Conservation (phyloP, 768 basidiomycete species). For the Rhodosporidiobolus sp. region DNA sequence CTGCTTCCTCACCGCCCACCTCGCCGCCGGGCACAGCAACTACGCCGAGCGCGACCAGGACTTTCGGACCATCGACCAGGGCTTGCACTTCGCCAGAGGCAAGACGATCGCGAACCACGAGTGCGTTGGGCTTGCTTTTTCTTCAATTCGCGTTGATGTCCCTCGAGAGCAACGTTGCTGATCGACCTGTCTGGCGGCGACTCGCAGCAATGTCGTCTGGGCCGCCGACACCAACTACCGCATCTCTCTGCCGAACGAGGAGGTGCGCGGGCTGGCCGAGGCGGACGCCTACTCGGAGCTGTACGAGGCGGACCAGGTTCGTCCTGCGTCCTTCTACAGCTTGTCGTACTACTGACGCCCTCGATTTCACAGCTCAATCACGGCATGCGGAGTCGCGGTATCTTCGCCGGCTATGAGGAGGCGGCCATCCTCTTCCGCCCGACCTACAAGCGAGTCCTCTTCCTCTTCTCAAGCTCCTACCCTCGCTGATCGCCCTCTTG, state of each 20-base stretch:
- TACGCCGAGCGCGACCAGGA: conserved; percentile 82
- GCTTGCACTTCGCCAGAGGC: conserved; percentile 82
- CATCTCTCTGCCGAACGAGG: conserved; percentile 77
- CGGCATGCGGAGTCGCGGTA: conserved; percentile 67
- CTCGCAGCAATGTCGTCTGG: conserved; percentile 82
- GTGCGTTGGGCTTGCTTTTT: conserved; percentile 56
- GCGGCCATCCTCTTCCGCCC: conserved; percentile 87
- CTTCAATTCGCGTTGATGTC: background rate
- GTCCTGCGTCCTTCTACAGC: conserved; percentile 34
- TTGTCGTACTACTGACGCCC: background rate
- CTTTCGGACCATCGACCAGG: conserved; percentile 78
- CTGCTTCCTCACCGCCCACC: conserved; percentile 92
- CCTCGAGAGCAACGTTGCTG: background rate
- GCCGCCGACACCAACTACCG: conserved; percentile 95
- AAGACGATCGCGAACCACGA: conserved; percentile 85
- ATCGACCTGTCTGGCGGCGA: background rate
- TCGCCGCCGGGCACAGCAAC: conserved; percentile 92
- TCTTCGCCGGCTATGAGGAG: conserved; percentile 80
- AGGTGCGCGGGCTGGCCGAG: conserved; percentile 65
- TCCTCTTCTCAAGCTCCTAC: conserved; percentile 34
- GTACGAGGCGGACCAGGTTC: conserved; percentile 79
- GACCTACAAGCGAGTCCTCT: conserved; percentile 84
- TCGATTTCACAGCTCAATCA: conserved; percentile 59
- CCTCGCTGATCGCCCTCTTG: too few relatives aligned
- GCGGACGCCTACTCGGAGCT: conserved; percentile 68